phyloP scores from a whole-genome alignment of 441 rosid genomes.

The Adansonia grandidieri region DNA sequence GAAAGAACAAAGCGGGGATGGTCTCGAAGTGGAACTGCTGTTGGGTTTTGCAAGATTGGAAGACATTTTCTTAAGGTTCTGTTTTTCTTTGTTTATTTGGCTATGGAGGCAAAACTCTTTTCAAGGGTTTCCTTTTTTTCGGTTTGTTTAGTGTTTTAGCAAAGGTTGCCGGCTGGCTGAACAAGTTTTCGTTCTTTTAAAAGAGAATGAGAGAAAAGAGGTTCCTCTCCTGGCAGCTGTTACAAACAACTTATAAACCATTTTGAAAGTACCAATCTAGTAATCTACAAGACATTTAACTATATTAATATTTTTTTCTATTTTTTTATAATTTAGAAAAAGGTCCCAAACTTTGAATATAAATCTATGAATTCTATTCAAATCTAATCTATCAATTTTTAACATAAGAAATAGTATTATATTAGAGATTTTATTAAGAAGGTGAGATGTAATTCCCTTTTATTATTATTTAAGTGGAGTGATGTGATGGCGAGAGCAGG shows the following conservation, averaged over 20 bases:
- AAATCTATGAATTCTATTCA: no score
- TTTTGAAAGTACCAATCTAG: no score
- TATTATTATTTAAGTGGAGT: not conserved
- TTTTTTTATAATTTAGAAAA: no score
- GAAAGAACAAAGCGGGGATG: conserved; percentile 54
- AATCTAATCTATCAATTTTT: no score
- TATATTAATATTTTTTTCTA: not conserved
- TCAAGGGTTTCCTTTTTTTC: not conserved
- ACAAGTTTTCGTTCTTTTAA: no score
- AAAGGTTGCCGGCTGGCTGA: not conserved
- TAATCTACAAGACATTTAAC: not conserved
- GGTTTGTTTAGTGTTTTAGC: not conserved
- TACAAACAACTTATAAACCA: not conserved
- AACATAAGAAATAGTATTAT: no score
- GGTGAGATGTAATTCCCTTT: not conserved
- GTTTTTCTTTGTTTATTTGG: no score
- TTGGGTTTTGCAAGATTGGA: conserved; percentile 42
- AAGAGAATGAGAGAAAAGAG: not conserved
- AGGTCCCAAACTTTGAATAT: no score
- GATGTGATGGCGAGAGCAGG: not conserved
- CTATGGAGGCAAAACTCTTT: no score
- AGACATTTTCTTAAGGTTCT: conserved; percentile 40
- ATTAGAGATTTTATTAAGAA: no score
- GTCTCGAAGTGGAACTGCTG: conserved; percentile 37
- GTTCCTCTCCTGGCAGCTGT: not conserved